phyloP scores from a whole-genome alignment of 2,329 filamentous ascomycete species.

The Colletotrichum sp. region DNA sequence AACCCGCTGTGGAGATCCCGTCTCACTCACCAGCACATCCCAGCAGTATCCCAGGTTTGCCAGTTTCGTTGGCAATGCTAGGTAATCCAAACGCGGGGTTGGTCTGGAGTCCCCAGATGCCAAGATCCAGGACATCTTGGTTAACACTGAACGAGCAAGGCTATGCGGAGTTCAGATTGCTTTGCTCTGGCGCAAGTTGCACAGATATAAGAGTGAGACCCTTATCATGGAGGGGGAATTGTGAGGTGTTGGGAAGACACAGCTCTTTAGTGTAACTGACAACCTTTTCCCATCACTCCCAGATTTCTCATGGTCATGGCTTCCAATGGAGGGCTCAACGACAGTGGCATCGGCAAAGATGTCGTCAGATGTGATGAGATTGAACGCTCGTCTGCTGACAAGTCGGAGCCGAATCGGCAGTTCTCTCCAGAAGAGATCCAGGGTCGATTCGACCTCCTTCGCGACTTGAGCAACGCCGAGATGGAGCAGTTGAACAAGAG shows the following conservation, averaged over 20 bases:
- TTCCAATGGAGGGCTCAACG: background rate
- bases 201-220: background rate
- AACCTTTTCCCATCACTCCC: background rate
- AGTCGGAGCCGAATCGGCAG: background rate
- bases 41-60: background rate
- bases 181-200: background rate
- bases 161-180: background rate
- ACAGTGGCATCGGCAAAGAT: background rate
- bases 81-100: slow-evolving; percentile 1
- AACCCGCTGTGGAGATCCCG: background rate
- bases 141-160: background rate
- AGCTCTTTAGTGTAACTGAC: background rate
- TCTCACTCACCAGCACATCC: background rate
- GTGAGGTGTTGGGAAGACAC: background rate
- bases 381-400: background rate
- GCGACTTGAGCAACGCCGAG: slow-evolving; percentile 24
- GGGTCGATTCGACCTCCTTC: slow-evolving; percentile 25
- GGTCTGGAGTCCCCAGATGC: slow-evolving; percentile 15
- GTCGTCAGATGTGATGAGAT: background rate
- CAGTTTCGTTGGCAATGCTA: background rate
- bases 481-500: slow-evolving; percentile 29
- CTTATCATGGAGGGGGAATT: background rate
- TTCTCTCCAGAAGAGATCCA: slow-evolving; percentile 25
- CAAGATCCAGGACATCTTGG: background rate
- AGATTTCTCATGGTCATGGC: background rate